Conservation (phyloP, 1,284 basidiomycete genomes). For the Boletus semigastroideus region DNA sequence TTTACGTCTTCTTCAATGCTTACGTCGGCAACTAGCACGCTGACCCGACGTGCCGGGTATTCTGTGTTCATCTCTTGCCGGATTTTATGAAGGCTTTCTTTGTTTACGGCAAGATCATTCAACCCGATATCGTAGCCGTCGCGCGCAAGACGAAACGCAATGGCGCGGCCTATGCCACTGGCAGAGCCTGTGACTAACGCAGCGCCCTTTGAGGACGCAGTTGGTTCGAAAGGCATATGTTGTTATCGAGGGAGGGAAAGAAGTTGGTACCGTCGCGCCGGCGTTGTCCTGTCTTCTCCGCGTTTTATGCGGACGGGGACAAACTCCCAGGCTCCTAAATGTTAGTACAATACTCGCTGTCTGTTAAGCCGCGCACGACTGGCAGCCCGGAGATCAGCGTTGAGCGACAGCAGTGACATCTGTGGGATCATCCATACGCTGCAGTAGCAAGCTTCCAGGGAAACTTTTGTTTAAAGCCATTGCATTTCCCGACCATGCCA, state of each 20-base stretch:
- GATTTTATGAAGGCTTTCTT: conserved; percentile 18
- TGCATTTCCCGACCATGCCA: too few relatives aligned
- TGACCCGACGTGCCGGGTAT: conserved; percentile 22
- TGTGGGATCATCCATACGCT: too few relatives aligned
- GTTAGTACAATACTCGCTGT: too few relatives aligned
- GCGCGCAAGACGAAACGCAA: conserved; percentile 35
- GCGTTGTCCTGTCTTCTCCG: background rate
- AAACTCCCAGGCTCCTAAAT: too few relatives aligned
- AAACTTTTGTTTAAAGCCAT: too few relatives aligned
- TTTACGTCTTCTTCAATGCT: conserved; percentile 38
- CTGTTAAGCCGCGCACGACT: too few relatives aligned
- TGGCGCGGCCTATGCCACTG: conserved; percentile 37
- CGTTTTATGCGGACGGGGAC: background rate
- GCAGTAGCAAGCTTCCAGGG: too few relatives aligned
- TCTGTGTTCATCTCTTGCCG: conserved; percentile 29
- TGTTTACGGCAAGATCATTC: conserved; percentile 32
- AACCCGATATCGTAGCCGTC: conserved; percentile 40
- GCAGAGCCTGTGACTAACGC: conserved; percentile 39
- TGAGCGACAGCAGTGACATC: too few relatives aligned
- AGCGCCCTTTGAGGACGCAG: conserved; percentile 15
- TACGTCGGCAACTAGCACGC: conserved; percentile 33
- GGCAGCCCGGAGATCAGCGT: too few relatives aligned
- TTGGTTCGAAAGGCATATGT: conserved; percentile 2
- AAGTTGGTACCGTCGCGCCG: background rate
- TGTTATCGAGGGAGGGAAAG: background rate